Percentiles rank a stretch among this genome's conserved stretches.
These are phyloP conservation scores for Globisporangium cylindrosporum DNA, from an alignment of 352 stramenopile genomes.

Conservation along the genomic window DNA sequence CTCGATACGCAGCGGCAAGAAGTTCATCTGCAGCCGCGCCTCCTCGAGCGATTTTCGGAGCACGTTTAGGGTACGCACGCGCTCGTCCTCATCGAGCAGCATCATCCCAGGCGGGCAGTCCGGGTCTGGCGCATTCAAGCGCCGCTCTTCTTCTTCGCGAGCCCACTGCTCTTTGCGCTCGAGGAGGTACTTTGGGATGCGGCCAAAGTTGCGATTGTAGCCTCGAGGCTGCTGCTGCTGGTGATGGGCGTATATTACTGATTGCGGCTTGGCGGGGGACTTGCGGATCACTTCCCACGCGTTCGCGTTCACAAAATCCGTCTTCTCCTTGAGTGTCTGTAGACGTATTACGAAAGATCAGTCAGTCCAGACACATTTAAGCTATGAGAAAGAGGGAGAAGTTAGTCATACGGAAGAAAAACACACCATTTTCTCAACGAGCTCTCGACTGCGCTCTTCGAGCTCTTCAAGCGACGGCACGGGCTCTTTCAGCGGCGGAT, in stretches of 20 bases:
- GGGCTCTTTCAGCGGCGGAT: constrained; percentile 32
- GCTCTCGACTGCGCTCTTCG: constrained; percentile 33
- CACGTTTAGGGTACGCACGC: constrained; percentile 60
- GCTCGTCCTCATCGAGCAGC: constrained; percentile 77
- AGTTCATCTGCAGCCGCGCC: constrained; percentile 63
- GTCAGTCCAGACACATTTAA: neutral
- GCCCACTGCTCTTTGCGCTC: constrained; percentile 80
- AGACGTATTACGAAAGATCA: neutral
- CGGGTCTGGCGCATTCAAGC: constrained; percentile 70
- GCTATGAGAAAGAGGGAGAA: too few relatives aligned
- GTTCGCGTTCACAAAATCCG: constrained; percentile 73
- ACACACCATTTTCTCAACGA: constrained; percentile 30
- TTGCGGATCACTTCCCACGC: constrained; percentile 76
- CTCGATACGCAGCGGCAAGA: constrained; percentile 82
- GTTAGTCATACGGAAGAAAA: neutral
- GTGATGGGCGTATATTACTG: constrained; percentile 10
- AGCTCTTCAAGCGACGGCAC: constrained; percentile 55
- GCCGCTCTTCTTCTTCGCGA: constrained; percentile 77
- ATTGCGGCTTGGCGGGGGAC: constrained; percentile 20
- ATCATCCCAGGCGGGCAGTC: constrained; percentile 87
- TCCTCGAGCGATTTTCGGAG: constrained; percentile 63
- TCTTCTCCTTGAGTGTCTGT: constrained; percentile 52
- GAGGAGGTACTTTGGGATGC: constrained; percentile 68
- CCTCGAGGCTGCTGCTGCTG: constrained; percentile 14
- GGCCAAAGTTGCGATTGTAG: constrained; percentile 46